Percentiles rank a stretch among this genome's conserved stretches.
These are phyloP conservation scores for Tricholoma matsutake DNA, from an alignment of 768 basidiomycete genomes.

Conservation along the genomic window DNA sequence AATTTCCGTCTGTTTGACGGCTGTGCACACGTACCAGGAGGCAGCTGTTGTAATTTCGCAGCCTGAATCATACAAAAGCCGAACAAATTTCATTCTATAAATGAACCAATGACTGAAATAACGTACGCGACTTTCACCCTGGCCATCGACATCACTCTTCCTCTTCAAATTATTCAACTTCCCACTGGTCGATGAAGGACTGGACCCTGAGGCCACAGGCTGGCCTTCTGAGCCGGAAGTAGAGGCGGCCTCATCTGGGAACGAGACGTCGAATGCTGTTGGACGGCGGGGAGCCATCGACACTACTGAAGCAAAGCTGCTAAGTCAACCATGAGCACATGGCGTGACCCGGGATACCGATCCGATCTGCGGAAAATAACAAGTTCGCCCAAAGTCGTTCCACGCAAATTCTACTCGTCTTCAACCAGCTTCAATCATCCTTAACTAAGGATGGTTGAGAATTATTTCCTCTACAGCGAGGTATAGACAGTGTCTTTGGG, in stretches of 20 bases:
- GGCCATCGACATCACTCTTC: slow-evolving; percentile 12
- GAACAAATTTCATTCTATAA: not conserved
- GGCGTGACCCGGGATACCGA: too few species aligned
- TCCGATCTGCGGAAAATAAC: too few species aligned
- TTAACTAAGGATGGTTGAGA: too few species aligned
- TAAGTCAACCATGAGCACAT: too few species aligned
- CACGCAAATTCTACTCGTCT: too few species aligned
- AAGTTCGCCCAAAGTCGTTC: too few species aligned
- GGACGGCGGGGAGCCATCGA: slow-evolving; percentile 41
- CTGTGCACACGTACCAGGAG: slow-evolving; percentile 14
- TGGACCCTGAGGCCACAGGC: not conserved
- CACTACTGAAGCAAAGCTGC: too few species aligned
- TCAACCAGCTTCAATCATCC: too few species aligned
- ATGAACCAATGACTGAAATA: not conserved
- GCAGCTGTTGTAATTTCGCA: slow-evolving; percentile 24
- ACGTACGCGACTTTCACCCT: slow-evolving; percentile 19
- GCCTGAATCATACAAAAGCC: slow-evolving; percentile 13
- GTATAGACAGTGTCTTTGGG: too few species aligned
- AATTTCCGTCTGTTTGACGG: not conserved
- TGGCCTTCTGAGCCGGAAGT: slow-evolving; percentile 1
- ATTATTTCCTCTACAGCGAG: too few species aligned
- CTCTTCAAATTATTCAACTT: slow-evolving; percentile 17
- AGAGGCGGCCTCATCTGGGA: slow-evolving; percentile 35
- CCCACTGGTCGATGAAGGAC: not conserved
- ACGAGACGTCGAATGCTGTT: slow-evolving; percentile 54